Base-by-base conservation (phyloP, 164 flowering plant genomes). In the Piper longum region DNA sequence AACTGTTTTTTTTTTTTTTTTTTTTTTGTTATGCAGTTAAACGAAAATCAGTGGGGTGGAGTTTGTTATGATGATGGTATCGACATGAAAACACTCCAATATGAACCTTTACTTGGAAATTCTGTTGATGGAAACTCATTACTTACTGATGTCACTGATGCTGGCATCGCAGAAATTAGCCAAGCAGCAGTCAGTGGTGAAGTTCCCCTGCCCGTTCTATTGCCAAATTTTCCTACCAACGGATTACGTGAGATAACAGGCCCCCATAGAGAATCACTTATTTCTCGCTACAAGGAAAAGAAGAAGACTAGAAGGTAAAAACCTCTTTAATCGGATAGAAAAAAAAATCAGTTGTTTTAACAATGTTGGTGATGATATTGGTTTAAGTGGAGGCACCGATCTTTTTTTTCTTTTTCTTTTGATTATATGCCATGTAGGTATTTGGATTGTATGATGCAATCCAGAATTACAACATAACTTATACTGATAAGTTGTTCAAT, bases 241-340 rank as follows among this genome's bases (percentile, higher is more conserved):
- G 48, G 48, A 41, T 45, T 60, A 1, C 43, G 41, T 69, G 87
- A 85, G 57, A 42, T 80, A 52, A 75, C 64, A 65, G 70, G 73
- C 68, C 87, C 77, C 48, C 79, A 85, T 17, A 75, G 96, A 66
- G 93, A 84, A 64, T 70, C 87, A n/a, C 85, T 86, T 16, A 60
- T 89, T 64, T 79, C 85, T 54, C 72, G 96, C 41, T 89, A 89
- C 79, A 89, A 89, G 78, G 91, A 85, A 74, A 89, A 89, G 78
- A 89, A 69, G 82, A 89, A 80, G 74, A 75, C 83, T 43, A 80
- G 93, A 64, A 86, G 93, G 89, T 86, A 81, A 7, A 4, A 60
- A 41, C 18, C 18, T 60, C 7, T 26, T 26, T 26, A 26, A 0
- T 1, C 36, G 36, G 36, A 26, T 26, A 26, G 36, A 26, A 26